Evolutionary conservation across 163 green algal genomes (phyloP).

Genomic region (Chlorella variabilis): DNA sequence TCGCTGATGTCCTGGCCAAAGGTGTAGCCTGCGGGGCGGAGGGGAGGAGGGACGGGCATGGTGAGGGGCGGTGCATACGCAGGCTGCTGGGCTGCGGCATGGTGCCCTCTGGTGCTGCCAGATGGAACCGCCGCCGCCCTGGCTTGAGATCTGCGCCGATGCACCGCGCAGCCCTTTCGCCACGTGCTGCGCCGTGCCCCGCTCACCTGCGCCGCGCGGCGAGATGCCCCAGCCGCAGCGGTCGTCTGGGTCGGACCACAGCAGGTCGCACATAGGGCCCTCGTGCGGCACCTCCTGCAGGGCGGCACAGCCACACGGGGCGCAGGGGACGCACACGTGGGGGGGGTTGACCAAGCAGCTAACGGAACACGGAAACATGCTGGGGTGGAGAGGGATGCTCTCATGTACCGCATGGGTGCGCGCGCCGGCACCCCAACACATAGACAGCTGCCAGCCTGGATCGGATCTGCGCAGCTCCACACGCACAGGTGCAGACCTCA

Average conservation of each 20-base stretch:
- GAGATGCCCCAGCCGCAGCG: conserved; percentile 97
- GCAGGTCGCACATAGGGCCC: conserved; percentile 99
- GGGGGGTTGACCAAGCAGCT: no score
- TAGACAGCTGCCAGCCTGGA: conserved; percentile 45
- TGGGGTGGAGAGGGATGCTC: no score
- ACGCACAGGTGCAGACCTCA: neutral
- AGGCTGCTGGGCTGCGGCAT: no score
- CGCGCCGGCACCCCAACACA: no score
- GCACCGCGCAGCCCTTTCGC: neutral
- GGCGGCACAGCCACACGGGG: neutral
- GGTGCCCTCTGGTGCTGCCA: no score
- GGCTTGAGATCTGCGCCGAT: no score
- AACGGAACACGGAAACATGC: no score
- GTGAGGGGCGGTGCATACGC: no score
- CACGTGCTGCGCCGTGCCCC: neutral
- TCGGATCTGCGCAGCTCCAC: neutral
- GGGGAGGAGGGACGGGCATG: neutral
- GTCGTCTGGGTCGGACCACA: conserved; percentile 98
- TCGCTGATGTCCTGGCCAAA: conserved; percentile 95
- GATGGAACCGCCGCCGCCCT: no score
- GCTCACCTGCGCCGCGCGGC: conserved; percentile 84
- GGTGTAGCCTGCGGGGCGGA: conserved; percentile 87
- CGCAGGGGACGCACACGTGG: conserved; percentile 68
- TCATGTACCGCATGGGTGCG: no score
- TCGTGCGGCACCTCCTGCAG: conserved; percentile 96